These are phyloP conservation scores for Colletotrichum filicis DNA, from an alignment of 2,329 filamentous ascomycete genomes.

Conservation along the genomic window DNA sequence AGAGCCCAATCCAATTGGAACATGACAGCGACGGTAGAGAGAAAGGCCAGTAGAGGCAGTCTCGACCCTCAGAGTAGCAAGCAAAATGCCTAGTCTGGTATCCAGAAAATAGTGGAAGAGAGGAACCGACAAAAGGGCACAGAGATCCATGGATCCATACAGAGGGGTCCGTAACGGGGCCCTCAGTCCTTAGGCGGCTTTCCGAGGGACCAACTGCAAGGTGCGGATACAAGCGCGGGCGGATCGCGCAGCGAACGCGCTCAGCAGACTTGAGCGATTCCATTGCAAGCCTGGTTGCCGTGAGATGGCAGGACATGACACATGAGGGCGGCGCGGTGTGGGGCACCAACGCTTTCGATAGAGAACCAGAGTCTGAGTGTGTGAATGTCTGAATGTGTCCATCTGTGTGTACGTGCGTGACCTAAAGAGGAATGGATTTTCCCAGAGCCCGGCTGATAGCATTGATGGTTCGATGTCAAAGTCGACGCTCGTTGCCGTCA, in stretches of 20 bases:
- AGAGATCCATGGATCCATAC: neutral
- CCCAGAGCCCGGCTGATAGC: neutral
- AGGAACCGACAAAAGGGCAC: conserved; percentile 3
- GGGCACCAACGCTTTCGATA: neutral
- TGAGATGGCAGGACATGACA: conserved; percentile 17
- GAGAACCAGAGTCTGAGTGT: neutral
- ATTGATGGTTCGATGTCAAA: neutral
- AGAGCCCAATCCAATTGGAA: neutral
- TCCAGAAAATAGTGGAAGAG: neutral
- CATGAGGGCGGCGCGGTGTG: neutral
- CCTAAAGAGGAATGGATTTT: neutral
- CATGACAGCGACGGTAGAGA: neutral
- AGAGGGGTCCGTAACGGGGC: neutral
- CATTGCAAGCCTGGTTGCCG: neutral
- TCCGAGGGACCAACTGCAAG: conserved; percentile 1
- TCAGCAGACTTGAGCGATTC: neutral
- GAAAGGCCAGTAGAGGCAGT: neutral
- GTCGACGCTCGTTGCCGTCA: neutral
- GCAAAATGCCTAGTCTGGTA: neutral
- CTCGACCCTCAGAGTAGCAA: neutral
- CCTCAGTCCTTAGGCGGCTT: neutral
- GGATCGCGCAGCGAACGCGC: neutral
- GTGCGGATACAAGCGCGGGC: neutral
- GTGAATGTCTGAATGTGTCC: no score
- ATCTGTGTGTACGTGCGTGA: neutral